phyloP scores from a whole-genome alignment of 2,329 filamentous ascomycete genomes.

The Fusarium agapanthi region DNA sequence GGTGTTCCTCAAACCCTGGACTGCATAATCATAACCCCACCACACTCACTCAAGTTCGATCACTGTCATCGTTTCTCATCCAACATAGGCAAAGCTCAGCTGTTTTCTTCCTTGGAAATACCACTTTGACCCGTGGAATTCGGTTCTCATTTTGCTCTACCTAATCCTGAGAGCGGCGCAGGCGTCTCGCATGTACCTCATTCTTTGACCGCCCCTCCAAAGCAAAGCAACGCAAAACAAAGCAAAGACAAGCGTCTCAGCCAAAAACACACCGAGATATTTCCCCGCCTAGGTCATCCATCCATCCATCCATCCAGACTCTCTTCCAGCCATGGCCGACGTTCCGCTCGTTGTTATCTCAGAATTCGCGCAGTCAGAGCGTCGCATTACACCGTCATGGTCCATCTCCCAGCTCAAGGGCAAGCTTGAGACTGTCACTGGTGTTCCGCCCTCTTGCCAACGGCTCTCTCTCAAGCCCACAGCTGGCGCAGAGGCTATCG shows the following conservation, averaged over 20 bases:
- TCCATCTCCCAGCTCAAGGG: constrained; percentile 82
- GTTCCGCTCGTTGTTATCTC: constrained; percentile 79
- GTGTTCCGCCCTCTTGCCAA: constrained; percentile 84
- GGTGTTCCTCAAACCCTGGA: constrained; percentile 28
- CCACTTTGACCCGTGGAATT: background rate
- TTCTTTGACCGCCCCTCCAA: constrained; percentile 36
- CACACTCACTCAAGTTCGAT: constrained; percentile 30
- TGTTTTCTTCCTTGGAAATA: constrained; percentile 10
- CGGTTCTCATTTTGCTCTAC: background rate
- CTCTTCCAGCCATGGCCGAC: constrained; percentile 65
- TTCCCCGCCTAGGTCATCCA: constrained; percentile 9
- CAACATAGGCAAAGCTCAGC: constrained; percentile 18
- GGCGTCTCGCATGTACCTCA: constrained; percentile 30
- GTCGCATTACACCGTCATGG: constrained; percentile 93
- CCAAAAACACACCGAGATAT: constrained; percentile 17
- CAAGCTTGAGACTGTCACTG: constrained; percentile 92
- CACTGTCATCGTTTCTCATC: constrained; percentile 13
- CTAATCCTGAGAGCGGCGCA: constrained; percentile 28
- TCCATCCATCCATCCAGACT: background rate
- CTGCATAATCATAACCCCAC: constrained; percentile 40
- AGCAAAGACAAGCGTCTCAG: constrained; percentile 2
- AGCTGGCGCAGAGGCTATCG: constrained; percentile 64
- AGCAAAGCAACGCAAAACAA: background rate
- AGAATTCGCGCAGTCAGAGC: constrained; percentile 82
- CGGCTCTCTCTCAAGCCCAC: constrained; percentile 74